These are phyloP conservation scores for Neurospora sp. DNA, from an alignment of 495 filamentous ascomycete species.

Conservation along the genomic window DNA sequence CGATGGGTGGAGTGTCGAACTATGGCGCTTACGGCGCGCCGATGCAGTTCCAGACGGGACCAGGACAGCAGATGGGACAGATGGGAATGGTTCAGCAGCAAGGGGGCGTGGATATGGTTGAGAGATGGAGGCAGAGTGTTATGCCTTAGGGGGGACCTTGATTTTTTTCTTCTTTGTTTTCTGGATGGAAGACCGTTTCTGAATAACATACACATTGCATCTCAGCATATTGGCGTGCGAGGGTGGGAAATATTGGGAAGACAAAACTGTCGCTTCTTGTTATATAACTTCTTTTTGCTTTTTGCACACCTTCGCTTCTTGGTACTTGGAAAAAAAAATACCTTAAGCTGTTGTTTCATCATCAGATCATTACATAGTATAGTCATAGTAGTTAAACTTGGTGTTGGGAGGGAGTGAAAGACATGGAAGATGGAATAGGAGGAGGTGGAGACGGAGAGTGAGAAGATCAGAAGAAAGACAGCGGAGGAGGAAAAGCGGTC, in stretches of 20 bases:
- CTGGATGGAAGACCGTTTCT: neutral
- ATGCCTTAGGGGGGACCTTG: conserved; percentile 29
- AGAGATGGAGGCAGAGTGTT: conserved; percentile 83
- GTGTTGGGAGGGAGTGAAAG: neutral
- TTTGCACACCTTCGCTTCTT: neutral
- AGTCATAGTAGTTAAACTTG: neutral
- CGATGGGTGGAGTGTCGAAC: neutral
- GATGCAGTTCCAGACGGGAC: conserved; percentile 6
- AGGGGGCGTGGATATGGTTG: conserved; percentile 64
- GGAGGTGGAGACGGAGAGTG: neutral
- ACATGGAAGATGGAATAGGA: neutral
- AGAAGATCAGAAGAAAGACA: neutral
- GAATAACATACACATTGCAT: neutral
- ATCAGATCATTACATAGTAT: neutral
- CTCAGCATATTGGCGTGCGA: neutral
- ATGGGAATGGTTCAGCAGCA: conserved; percentile 18
- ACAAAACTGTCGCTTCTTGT: neutral
- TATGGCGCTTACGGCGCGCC: conserved; percentile 23
- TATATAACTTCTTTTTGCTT: neutral
- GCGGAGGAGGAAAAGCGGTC: neutral
- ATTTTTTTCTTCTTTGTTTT: neutral
- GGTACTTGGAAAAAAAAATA: neutral
- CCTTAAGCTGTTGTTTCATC: neutral
- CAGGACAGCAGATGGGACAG: neutral
- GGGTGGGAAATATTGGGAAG: neutral